These are phyloP conservation scores for Cryptosporidium felis DNA, from an alignment of 169 alveolate species.

Conservation along the genomic window DNA sequence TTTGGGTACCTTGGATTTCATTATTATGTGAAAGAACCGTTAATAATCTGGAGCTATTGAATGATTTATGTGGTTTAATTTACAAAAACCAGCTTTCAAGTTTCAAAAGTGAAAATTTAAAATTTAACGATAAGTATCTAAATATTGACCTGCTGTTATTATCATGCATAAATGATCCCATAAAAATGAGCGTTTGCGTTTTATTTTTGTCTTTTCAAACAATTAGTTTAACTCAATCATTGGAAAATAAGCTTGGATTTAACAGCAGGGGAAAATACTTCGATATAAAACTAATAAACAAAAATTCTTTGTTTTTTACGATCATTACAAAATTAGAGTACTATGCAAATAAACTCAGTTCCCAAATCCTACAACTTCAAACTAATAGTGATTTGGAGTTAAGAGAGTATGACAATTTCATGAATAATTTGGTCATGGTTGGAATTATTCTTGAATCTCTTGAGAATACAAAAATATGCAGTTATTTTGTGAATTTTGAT, in stretches of 20 bases:
- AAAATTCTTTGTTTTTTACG: constrained; percentile 17
- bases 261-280: constrained; percentile 32
- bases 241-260: constrained; percentile 12
- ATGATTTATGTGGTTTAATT: constrained; percentile 29
- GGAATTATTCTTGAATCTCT: constrained; percentile 16
- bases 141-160: constrained; percentile 21
- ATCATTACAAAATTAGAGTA: constrained; percentile 3
- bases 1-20: constrained; percentile 52
- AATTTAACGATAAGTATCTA: background rate
- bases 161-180: constrained; percentile 31
- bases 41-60: background rate
- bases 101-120: background rate
- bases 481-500: constrained; percentile 15
- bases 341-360: background rate
- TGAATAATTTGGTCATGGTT: background rate
- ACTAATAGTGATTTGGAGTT: background rate
- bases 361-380: background rate
- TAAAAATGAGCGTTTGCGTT: constrained; percentile 32
- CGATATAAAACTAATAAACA: constrained; percentile 31
- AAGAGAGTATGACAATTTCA: background rate
- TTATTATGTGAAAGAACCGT: constrained; percentile 1
- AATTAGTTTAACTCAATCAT: constrained; percentile 3
- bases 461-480: background rate
- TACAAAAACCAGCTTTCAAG: constrained; percentile 21
- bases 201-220: constrained; percentile 2